These are phyloP conservation scores for Albizia julibrissin DNA, from an alignment of 306 rosid genomes.

Conservation along the genomic window DNA sequence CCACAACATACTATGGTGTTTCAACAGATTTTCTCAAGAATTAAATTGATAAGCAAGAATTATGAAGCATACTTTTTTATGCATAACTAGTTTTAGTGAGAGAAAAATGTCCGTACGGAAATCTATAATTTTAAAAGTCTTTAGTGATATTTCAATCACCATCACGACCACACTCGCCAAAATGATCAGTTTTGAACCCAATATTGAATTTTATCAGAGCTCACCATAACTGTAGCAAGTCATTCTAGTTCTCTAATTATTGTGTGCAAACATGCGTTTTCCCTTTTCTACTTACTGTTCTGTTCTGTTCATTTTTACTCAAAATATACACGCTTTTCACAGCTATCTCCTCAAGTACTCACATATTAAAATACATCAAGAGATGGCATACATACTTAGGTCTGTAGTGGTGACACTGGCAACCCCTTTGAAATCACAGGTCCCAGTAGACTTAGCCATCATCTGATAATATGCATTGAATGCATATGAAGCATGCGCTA, in stretches of 20 bases:
- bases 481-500: slow-evolving; percentile 76
- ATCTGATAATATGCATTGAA: slow-evolving; percentile 84
- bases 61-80: background rate
- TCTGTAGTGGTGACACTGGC: slow-evolving; percentile 81
- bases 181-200: background rate
- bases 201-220: background rate
- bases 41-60: background rate
- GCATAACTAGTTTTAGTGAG: background rate
- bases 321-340: background rate
- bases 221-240: background rate
- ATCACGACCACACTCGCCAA: background rate
- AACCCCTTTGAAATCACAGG: slow-evolving; percentile 94
- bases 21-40: background rate
- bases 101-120: background rate
- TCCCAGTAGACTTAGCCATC: slow-evolving; percentile 80
- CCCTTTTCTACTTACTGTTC: background rate
- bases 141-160: background rate
- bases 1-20: background rate
- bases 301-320: background rate
- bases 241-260: background rate
- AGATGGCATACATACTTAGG: slow-evolving; percentile 66
- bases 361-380: background rate
- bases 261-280: background rate
- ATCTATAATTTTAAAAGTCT: background rate
- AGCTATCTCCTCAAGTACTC: background rate